Evolutionary conservation across 805 yeast species (phyloP).

Genomic region (Lachancea fermentati): DNA sequence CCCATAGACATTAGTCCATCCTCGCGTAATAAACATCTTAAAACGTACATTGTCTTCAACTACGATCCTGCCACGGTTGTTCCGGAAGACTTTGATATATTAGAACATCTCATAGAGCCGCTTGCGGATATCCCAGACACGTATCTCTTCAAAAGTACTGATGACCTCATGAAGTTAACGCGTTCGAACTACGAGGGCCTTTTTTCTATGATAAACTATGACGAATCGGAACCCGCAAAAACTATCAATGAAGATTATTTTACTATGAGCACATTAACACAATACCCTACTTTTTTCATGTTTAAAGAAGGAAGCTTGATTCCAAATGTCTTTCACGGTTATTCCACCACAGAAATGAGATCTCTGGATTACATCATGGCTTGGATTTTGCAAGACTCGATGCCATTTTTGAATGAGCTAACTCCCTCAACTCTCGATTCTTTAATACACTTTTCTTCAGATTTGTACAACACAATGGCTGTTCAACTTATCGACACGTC

Average conservation of each 20-base stretch:
- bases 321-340: conserved; percentile 51
- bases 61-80: conserved; percentile 42
- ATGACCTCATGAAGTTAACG: conserved; percentile 40
- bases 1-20: conserved; percentile 12
- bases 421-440: conserved; percentile 31
- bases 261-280: conserved; percentile 47
- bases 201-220: conserved; percentile 41
- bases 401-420: conserved; percentile 51
- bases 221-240: conserved; percentile 30
- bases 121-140: conserved; percentile 54
- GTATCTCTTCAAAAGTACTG: conserved; percentile 47
- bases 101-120: conserved; percentile 57
- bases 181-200: conserved; percentile 32
- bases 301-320: conserved; percentile 52
- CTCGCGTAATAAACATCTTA: conserved; percentile 11
- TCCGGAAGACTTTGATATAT: conserved; percentile 55
- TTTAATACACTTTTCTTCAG: conserved; percentile 15
- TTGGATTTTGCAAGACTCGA: conserved; percentile 45
- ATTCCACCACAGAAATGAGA: conserved; percentile 60
- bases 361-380: conserved; percentile 40
- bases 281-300: conserved; percentile 56
- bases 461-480: conserved; percentile 18
- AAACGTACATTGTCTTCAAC: conserved; percentile 47
- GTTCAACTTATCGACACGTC: conserved; percentile 20
- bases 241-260: conserved; percentile 42